These are phyloP conservation scores for Alopecurus myosuroides DNA, from an alignment of 176 grass and related monocot species.

Conservation along the genomic window DNA sequence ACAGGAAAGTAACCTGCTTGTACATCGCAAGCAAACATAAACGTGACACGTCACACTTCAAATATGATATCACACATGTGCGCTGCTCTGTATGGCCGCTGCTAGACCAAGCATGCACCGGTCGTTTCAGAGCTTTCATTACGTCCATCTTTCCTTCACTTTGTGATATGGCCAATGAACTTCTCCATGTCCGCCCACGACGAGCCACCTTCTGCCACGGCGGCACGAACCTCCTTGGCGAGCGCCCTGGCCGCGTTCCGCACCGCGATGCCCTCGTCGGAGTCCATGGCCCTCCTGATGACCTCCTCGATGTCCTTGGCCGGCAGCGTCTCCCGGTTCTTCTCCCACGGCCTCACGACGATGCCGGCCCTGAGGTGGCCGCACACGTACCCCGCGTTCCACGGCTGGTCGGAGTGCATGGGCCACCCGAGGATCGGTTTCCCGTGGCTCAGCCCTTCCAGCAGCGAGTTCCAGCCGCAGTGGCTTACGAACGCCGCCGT, in stretches of 20 bases:
- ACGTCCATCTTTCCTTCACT: neutral
- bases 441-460: conserved; percentile 10
- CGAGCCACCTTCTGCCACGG: conserved; percentile 15
- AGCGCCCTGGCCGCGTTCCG: neutral
- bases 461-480: conserved; percentile 57
- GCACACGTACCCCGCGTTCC: conserved; percentile 17
- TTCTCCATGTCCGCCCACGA: conserved; percentile 25
- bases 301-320: neutral
- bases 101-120: neutral
- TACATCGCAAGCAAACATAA: neutral
- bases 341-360: conserved; percentile 5
- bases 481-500: conserved; percentile 54
- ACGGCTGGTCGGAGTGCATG: conserved; percentile 42
- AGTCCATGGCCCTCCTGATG: conserved; percentile 1
- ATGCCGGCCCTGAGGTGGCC: conserved; percentile 16
- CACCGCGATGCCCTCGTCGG: neutral
- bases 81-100: neutral
- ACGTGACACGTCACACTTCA: neutral
- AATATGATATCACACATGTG: neutral
- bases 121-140: neutral
- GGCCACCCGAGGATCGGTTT: conserved; percentile 19
- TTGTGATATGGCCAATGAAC: conserved; percentile 6
- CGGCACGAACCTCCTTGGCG: neutral
- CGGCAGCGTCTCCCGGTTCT: neutral
- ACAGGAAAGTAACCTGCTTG: neutral